Evolutionary conservation across 2,329 filamentous ascomycete species (phyloP).

Genomic region (Acrocalymma vagum): DNA sequence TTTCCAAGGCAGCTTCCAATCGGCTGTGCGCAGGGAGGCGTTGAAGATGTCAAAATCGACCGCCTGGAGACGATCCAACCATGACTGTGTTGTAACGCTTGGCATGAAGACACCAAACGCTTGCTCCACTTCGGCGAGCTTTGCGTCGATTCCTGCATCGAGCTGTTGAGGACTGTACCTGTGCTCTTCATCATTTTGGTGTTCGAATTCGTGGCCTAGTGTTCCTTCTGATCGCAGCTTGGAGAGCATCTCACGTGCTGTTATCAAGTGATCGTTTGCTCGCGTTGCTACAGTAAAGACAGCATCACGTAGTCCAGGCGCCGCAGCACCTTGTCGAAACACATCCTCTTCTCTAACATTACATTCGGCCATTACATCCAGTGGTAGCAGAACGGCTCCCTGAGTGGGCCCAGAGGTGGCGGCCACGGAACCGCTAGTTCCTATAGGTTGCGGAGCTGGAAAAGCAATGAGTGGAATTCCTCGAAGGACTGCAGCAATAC

Average conservation of each 20-base stretch:
- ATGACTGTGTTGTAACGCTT: constrained; percentile 78
- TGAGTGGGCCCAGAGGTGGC: constrained; percentile 57
- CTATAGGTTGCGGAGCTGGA: constrained; percentile 67
- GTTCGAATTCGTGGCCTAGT: constrained; percentile 88
- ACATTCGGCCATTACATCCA: constrained; percentile 87
- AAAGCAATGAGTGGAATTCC: constrained; percentile 90
- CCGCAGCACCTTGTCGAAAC: constrained; percentile 79
- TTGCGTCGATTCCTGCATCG: constrained; percentile 43
- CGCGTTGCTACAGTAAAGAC: constrained; percentile 92
- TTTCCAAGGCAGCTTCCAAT: constrained; percentile 89
- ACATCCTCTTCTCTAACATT: constrained; percentile 89
- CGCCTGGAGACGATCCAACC: constrained; percentile 79
- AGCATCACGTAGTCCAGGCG: constrained; percentile 83
- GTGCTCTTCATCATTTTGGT: constrained; percentile 78
- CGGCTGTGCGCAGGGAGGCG: constrained; percentile 67
- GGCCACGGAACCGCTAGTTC: constrained; percentile 46
- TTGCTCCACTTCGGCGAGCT: constrained; percentile 65
- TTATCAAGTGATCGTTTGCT: constrained; percentile 95
- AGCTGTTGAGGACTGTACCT: constrained; percentile 55
- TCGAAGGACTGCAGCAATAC: constrained; percentile 85
- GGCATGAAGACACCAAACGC: constrained; percentile 85
- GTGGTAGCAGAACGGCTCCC: constrained; percentile 78
- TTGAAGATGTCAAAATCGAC: constrained; percentile 85
- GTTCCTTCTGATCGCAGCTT: constrained; percentile 77
- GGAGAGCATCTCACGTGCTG: constrained; percentile 88